These are phyloP conservation scores for Botrytis fabae DNA, from an alignment of 2,329 filamentous ascomycete species.

Conservation along the genomic window DNA sequence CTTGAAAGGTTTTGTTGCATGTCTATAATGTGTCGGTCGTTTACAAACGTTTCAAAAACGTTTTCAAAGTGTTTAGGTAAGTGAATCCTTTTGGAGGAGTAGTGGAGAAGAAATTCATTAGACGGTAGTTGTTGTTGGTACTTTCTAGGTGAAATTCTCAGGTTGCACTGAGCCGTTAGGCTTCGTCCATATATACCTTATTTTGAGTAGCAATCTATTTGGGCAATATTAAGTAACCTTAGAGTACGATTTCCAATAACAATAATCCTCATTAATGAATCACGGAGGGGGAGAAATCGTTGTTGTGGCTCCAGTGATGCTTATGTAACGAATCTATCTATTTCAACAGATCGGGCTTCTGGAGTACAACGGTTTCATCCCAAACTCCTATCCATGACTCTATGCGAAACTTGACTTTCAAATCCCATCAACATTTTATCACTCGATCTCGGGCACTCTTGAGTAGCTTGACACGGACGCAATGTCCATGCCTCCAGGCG, in stretches of 20 bases:
- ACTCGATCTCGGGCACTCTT: neutral
- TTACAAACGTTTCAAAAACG: neutral
- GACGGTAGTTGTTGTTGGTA: neutral
- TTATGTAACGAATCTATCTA: neutral
- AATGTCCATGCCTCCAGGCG: conserved; percentile 37
- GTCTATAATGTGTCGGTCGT: neutral
- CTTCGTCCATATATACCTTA: neutral
- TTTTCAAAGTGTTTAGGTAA: neutral
- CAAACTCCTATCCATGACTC: neutral
- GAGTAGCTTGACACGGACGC: neutral
- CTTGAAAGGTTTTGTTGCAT: neutral
- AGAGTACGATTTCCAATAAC: neutral
- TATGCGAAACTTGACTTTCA: neutral
- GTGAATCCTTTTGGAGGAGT: neutral
- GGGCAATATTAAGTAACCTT: neutral
- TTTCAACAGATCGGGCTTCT: too few species aligned
- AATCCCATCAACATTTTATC: neutral
- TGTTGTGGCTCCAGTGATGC: neutral
- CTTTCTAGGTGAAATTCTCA: neutral
- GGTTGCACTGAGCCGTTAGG: neutral
- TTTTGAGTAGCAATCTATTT: neutral
- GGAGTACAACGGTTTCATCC: neutral
- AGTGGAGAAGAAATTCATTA: neutral
- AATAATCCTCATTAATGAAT: too few species aligned
- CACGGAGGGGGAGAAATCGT: neutral